Base-by-base conservation (phyloP, 1,284 basidiomycete genomes). In the Melampsora americana region DNA sequence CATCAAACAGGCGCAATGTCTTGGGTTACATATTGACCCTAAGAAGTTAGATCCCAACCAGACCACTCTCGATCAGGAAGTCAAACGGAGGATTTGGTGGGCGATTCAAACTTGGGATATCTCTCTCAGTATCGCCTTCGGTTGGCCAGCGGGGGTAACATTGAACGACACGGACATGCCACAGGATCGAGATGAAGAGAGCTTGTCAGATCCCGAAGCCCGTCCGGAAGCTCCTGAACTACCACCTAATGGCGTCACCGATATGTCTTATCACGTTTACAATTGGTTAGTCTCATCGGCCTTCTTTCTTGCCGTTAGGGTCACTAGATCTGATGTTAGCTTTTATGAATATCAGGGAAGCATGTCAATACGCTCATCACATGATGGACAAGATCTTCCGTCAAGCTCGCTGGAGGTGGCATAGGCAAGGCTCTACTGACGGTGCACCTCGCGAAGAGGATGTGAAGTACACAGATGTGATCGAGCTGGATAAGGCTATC, bases 21-120 rank as follows among this genome's bases (percentile, higher is more conserved):
- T 74, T 23, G 71, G 71, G 46, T 60, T 74, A n/a, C 71, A 74
- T 64, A 74, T 74, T 16, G 71, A 74, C 53, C 71, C 71, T 53
- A 59, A 61, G 1, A 74, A 67, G 42, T 48, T 74, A 12, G 50
- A 74, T 23, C 64, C 71, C 2, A 39, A 39, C 5, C 64, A 66
- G 46, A 48, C 71, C 18, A 35, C 66, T 30, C 50, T 66, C 60
- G 71, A 74, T 20, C 62, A 74, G 50, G 71, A 74, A 60, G 28
- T 74, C 16, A 44, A 62, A 39, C 62, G 71, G n/a, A 61, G 71
- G 50, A 56, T 74, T 39, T 74, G 71, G 71, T 74, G 71, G 71
- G 62, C 71, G 44, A 62, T 66, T 44, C 71, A 74, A 56, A 66
- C 64, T n/a, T 74, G 71, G 71, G 71, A 74, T 66, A 62, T 60